Evolutionary conservation across 805 yeast genomes (phyloP), one percentile per base, ranked within the genome.

Genomic region (Kuraishia ogatae): DNA sequence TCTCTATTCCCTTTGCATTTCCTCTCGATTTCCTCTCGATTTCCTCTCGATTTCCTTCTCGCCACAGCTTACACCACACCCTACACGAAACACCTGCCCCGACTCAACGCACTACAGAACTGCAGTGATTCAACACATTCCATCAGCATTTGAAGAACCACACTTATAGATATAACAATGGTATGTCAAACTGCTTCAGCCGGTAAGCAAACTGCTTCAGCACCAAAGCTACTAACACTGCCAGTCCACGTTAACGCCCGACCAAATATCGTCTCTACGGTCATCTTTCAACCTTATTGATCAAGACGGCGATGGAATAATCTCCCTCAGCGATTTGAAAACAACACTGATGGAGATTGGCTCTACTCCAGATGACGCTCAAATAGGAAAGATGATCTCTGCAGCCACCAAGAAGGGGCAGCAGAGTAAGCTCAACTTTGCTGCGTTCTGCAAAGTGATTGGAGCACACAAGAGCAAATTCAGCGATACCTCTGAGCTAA

Each of bases 281-380:
- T 87, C 88, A 60, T 83, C 94, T 1, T 92, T 91, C 67, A 82
- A 88, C 28, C 67, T 89, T 61, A 81, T 92, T 7, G 97, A 92
- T 64, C 86, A 86, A 43, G 93, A 92, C 58, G 83, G 85, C 24
- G 96, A 91, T 62, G 89, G 90, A 1, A 64, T 68, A 3, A 82
- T 88, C 49, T 71, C 85, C 0, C 63, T 68, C 29, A 66, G 73
- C 1, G 94, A 88, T 66, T 63, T 92, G 54, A 72, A 70, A 46
- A 73, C 77, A 22, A 74, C 85, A 19, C 76, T 82, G 58, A 71
- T 77, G 48, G 77, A 80, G 11, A 59, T 85, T 17, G 87, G 85
- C 0, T 76, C 80, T 51, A 70, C 69, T 1, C 64, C 70, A 1
- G 63, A 69, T 2, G 78, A 77, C 11, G 68, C 70, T 0, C 75